phyloP scores from a whole-genome alignment of 371 early-diverging fungal species.

The Rhizomucor pusillus region DNA sequence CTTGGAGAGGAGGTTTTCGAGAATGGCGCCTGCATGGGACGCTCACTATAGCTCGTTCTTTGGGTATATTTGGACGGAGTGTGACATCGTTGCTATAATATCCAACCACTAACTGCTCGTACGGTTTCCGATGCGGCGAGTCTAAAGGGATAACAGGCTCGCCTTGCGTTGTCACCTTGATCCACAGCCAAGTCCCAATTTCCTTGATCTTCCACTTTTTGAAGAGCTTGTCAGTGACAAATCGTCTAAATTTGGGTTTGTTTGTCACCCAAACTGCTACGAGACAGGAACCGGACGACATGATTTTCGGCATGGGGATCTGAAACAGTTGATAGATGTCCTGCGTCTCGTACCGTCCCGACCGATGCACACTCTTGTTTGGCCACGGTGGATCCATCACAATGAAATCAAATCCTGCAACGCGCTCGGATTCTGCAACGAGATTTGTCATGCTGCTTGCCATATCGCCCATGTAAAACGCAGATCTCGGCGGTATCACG shows the following conservation, averaged over 20 bases:
- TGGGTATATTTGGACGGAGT: background rate
- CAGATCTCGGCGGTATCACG: constrained; percentile 31
- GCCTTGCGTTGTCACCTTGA: constrained; percentile 58
- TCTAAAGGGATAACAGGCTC: constrained; percentile 54
- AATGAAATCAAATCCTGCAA: constrained; percentile 56
- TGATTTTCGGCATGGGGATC: constrained; percentile 53
- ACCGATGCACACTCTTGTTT: constrained; percentile 61
- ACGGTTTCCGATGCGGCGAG: constrained; percentile 63
- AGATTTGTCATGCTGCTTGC: constrained; percentile 26
- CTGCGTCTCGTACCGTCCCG: constrained; percentile 54
- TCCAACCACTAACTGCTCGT: constrained; percentile 65
- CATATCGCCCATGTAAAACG: constrained; percentile 40
- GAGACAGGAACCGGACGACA: constrained; percentile 19
- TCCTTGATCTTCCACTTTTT: constrained; percentile 60
- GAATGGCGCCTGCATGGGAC: constrained; percentile 64
- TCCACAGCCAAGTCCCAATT: constrained; percentile 67
- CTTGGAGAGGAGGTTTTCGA: constrained; percentile 64
- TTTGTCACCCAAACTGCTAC: constrained; percentile 81
- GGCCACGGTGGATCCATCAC: constrained; percentile 84
- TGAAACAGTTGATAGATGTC: constrained; percentile 68
- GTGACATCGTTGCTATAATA: constrained; percentile 1
- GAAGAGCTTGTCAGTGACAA: constrained; percentile 67
- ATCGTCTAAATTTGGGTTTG: constrained; percentile 55
- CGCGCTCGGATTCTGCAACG: constrained; percentile 12
- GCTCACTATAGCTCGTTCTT: constrained; percentile 41